Evolutionary conservation across 2,329 filamentous ascomycete species (phyloP), one percentile per base, ranked within the genome.

Genomic region (Amesomyces nigricolor): DNA sequence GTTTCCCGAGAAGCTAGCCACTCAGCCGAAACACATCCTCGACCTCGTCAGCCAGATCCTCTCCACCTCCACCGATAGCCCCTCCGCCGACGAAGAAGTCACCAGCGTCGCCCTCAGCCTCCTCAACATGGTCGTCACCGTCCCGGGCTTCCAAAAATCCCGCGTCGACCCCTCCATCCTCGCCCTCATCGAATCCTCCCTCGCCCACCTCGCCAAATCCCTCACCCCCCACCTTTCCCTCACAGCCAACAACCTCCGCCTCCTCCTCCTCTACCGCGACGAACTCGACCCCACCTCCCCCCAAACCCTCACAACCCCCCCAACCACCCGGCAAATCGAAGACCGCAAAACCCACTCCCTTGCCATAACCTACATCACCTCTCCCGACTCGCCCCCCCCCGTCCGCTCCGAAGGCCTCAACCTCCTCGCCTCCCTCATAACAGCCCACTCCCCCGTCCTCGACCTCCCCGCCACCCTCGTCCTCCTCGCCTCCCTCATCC

Each of bases 391-490:
- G 2, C 83, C 84, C 0, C 78, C 85, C 1, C 85, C 85, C 0
- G 82, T 88, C n/a, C 78, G 83, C 2, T 81, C 80, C 0, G 83
- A 88, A 64, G 85, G 85, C 0, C 70, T 88, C 8, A 80, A 81
- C 47, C 71, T 88, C 1, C 68, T 88, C 10, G 80, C 81, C 0
- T 70, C 67, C 2, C 72, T 90, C 8, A 78, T 90, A 39, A 61
- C 74, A 22, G 68, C 77, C 0, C 71, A 74, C 39, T 82, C 82
- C 42, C 69, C 83, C 0, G 73, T 85, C 9, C 67, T 90, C 14
- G 86, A 90, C 64, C 77, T 89, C n/a, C 81, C 82, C 0, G 78
- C 83, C 1, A 74, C 83, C 3, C 73, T 86, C 0, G 79, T 86
- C 5, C 74, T 88, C 1, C 73, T 89, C 51, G 82, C 83, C 1